phyloP scores from a whole-genome alignment of 2,329 filamentous ascomycete species.

The Dichotomopilus funicola region DNA sequence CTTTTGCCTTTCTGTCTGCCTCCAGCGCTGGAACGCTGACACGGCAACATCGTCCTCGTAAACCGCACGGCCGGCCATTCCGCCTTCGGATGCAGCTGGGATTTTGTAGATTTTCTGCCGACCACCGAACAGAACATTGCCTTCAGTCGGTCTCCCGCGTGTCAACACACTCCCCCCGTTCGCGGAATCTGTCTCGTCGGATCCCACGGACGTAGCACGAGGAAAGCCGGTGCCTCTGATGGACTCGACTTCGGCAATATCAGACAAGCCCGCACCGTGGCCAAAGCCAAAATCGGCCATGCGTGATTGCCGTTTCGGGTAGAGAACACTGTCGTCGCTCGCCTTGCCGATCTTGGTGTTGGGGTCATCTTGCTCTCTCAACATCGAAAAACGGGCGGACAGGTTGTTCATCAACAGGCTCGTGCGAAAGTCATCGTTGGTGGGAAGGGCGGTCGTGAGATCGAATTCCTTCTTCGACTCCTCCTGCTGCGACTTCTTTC shows the following conservation, averaged over 20 bases:
- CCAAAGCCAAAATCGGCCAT: slow-evolving; percentile 62
- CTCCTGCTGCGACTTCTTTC: slow-evolving; percentile 47
- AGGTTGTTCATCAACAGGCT: slow-evolving; percentile 93
- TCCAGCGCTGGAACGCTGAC: slow-evolving; percentile 77
- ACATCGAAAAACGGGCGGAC: slow-evolving; percentile 93
- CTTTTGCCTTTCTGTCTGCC: slow-evolving; percentile 51
- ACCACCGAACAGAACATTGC: slow-evolving; percentile 89
- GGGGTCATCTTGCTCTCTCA: slow-evolving; percentile 89
- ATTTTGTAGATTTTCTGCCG: slow-evolving; percentile 95
- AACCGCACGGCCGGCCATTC: slow-evolving; percentile 59
- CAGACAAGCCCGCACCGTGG: slow-evolving; percentile 51
- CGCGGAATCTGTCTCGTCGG: slow-evolving; percentile 59
- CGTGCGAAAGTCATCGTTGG: slow-evolving; percentile 85
- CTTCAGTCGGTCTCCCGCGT: slow-evolving; percentile 73
- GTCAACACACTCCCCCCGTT: slow-evolving; percentile 68
- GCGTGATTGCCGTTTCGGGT: slow-evolving; percentile 72
- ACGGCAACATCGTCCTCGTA: slow-evolving; percentile 83
- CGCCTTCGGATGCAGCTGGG: slow-evolving; percentile 39
- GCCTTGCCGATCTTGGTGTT: slow-evolving; percentile 85
- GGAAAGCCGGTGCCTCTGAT: slow-evolving; percentile 55
- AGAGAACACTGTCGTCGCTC: slow-evolving; percentile 88
- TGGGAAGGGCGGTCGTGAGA: slow-evolving; percentile 65
- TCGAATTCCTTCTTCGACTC: slow-evolving; percentile 64
- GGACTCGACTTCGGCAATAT: slow-evolving; percentile 89
- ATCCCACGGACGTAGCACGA: slow-evolving; percentile 59